A percentile compares a stretch with the other conserved stretches of the same genome.
These are phyloP conservation scores for Stachybotrys echinatus DNA, from an alignment of 2,329 filamentous ascomycete species.

Conservation along the genomic window DNA sequence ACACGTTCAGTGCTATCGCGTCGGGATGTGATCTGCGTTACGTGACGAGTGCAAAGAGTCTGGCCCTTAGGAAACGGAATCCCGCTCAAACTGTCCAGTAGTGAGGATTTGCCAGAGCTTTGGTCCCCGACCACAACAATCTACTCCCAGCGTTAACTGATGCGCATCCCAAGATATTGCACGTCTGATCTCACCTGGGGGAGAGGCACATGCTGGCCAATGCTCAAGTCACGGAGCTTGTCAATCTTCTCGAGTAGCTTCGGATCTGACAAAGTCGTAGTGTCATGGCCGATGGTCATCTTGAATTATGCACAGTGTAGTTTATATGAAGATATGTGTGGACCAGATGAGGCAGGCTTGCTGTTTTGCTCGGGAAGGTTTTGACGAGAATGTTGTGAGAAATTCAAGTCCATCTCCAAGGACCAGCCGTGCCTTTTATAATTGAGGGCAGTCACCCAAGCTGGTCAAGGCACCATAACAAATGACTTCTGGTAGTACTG, in stretches of 20 bases:
- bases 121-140: constrained; percentile 50
- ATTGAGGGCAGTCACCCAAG: background rate
- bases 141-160: too few relatives aligned
- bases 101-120: constrained; percentile 50
- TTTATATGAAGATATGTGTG: too few relatives aligned
- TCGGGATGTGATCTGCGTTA: constrained; percentile 48
- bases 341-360: too few relatives aligned
- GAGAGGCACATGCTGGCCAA: background rate
- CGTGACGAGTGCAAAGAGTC: constrained; percentile 48
- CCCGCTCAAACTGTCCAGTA: constrained; percentile 50
- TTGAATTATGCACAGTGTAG: too few relatives aligned
- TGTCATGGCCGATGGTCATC: too few relatives aligned
- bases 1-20: constrained; percentile 12
- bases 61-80: constrained; percentile 44
- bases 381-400: too few relatives aligned
- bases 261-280: too few relatives aligned
- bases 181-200: too few relatives aligned
- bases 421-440: background rate
- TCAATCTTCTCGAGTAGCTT: background rate
- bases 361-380: too few relatives aligned
- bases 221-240: background rate
- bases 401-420: too few relatives aligned
- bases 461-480: background rate
- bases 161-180: too few relatives aligned
- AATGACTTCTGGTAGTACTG: too few relatives aligned